Conservation (phyloP, 345 rosid species). For the Eucalyptus viminalis region DNA sequence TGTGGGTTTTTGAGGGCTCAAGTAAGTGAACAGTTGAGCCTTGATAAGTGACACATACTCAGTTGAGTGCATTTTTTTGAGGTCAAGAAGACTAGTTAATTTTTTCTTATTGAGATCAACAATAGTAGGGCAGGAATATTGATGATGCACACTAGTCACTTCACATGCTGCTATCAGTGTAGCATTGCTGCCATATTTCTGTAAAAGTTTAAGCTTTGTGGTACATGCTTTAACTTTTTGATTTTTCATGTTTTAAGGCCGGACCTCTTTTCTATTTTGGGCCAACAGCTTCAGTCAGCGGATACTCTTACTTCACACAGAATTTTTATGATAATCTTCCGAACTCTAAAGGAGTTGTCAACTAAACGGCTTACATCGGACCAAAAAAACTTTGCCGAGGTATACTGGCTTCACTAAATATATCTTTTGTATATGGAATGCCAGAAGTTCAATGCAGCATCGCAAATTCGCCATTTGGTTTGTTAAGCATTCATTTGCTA, state of each 20-base stretch:
- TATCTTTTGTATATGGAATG: background rate
- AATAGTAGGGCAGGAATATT: background rate
- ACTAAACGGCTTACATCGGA: conserved; percentile 87
- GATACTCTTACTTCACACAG: conserved; percentile 83
- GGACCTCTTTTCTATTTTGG: conserved; percentile 69
- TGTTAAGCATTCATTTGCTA: background rate
- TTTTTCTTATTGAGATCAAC: background rate
- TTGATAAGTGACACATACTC: background rate
- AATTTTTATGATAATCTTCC: conserved; percentile 81
- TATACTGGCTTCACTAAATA: background rate
- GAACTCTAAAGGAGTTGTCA: conserved; percentile 87
- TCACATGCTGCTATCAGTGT: background rate
- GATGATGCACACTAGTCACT: background rate
- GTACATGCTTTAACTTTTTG: background rate
- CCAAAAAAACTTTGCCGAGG: conserved; percentile 80
- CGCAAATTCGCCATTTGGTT: background rate
- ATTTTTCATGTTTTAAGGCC: conserved; percentile 50
- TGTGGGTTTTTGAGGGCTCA: background rate
- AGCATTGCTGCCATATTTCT: background rate
- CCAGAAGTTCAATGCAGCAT: background rate
- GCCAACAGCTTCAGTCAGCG: conserved; percentile 75
- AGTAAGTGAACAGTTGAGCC: background rate
- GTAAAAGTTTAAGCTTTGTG: background rate
- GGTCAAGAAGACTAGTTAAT: background rate
- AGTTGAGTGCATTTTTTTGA: background rate